A percentile compares a stretch with the other conserved stretches of the same genome.
Evolutionary conservation across 2,329 filamentous ascomycete genomes (phyloP).

Genomic region (Aspergillus sp.): DNA sequence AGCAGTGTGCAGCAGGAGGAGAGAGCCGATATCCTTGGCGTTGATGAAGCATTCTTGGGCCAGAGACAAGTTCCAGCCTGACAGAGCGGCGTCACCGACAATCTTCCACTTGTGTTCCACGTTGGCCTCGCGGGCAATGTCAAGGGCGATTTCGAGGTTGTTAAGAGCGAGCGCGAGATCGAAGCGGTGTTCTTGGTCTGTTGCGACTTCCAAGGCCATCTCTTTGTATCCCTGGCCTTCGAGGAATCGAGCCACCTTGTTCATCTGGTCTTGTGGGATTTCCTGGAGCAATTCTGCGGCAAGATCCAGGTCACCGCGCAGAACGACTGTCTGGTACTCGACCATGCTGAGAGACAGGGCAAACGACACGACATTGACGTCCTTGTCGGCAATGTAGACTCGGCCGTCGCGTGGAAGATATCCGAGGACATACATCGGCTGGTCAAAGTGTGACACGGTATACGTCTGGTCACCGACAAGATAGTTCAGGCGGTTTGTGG

Average conservation of each 20-base stretch:
- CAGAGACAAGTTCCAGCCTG: constrained; percentile 82
- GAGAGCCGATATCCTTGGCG: constrained; percentile 85
- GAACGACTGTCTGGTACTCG: constrained; percentile 94
- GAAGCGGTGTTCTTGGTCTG: constrained; percentile 94
- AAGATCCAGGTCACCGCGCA: constrained; percentile 90
- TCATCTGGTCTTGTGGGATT: constrained; percentile 90
- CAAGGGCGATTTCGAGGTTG: constrained; percentile 81
- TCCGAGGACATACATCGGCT: constrained; percentile 90
- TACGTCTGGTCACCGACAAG: constrained; percentile 97
- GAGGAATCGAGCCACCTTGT: constrained; percentile 96
- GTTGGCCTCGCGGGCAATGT: constrained; percentile 80
- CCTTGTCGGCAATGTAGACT: constrained; percentile 94
- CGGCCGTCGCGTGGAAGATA: constrained; percentile 95
- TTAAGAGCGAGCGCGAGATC: constrained; percentile 84
- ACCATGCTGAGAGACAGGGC: constrained; percentile 88
- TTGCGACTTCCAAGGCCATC: constrained; percentile 89
- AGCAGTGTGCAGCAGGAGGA: constrained; percentile 86
- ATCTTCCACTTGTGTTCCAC: constrained; percentile 98
- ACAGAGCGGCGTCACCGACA: constrained; percentile 87
- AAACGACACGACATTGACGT: constrained; percentile 89
- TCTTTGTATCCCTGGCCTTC: constrained; percentile 98
- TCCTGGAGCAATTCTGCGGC: constrained; percentile 82
- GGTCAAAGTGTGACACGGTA: constrained; percentile 95
- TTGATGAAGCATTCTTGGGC: constrained; percentile 92
- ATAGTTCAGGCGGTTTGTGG: constrained; percentile 95